Evolutionary conservation across 2,329 filamentous ascomycete genomes (phyloP).

Genomic region (Fusarium bactridioides): DNA sequence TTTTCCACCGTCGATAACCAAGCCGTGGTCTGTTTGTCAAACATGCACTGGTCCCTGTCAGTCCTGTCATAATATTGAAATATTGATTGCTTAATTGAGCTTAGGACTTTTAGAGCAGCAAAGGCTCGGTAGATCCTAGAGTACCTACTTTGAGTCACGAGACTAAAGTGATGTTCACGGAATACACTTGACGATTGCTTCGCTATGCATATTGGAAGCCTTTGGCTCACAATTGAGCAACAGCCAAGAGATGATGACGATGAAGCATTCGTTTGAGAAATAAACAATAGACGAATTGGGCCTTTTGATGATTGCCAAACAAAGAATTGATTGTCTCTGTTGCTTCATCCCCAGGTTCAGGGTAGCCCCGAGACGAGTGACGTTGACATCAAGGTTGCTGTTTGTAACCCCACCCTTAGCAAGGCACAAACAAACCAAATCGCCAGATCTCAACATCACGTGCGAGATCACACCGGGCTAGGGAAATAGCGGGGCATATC

Average conservation of each 20-base stretch:
- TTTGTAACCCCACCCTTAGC: conserved; percentile 33
- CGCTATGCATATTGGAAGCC: not conserved
- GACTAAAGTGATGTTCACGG: no score
- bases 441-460: conserved; percentile 33
- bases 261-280: not conserved
- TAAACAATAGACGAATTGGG: not conserved
- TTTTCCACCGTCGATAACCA: not conserved
- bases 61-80: not conserved
- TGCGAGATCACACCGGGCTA: conserved; percentile 33
- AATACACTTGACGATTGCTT: not conserved
- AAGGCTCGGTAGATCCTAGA: not conserved
- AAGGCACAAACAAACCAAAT: conserved; percentile 38
- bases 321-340: not conserved
- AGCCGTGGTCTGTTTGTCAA: not conserved
- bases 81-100: not conserved
- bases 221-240: not conserved
- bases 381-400: conserved; percentile 40
- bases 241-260: not conserved
- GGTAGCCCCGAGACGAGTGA: conserved; percentile 30
- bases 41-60: not conserved
- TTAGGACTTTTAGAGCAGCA: no score
- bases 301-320: not conserved
- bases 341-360: conserved; percentile 24
- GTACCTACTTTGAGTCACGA: not conserved
- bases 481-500: conserved; percentile 21